These are phyloP conservation scores for Aspergillus asperescens DNA, from an alignment of 495 filamentous ascomycete species.

Conservation along the genomic window DNA sequence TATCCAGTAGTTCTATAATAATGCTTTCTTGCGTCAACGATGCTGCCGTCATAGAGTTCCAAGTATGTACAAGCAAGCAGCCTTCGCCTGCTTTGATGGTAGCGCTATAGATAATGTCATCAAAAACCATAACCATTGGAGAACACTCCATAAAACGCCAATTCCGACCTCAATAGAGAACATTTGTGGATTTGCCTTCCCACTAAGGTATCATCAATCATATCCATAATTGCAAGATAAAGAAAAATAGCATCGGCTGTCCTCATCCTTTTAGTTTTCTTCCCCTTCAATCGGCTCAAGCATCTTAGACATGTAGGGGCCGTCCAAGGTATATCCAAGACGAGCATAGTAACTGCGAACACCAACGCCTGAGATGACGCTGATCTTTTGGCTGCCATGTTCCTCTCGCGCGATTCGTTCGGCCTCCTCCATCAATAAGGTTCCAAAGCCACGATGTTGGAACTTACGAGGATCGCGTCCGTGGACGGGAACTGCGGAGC, in stretches of 20 bases:
- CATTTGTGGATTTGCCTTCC: constrained; percentile 6
- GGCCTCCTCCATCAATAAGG: constrained; percentile 94
- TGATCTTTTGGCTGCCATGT: constrained; percentile 88
- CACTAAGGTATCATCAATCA: constrained; percentile 13
- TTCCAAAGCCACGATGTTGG: constrained; percentile 97
- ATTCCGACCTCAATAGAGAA: not conserved
- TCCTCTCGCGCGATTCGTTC: constrained; percentile 91
- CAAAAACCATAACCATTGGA: not conserved
- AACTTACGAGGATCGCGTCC: constrained; percentile 91
- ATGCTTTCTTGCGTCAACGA: not conserved
- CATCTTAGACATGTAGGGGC: constrained; percentile 81
- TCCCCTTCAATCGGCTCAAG: constrained; percentile 45
- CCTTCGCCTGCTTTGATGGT: not conserved
- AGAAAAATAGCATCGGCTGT: not conserved
- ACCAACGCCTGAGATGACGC: constrained; percentile 91
- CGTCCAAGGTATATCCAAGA: constrained; percentile 88
- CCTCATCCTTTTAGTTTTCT: constrained; percentile 15
- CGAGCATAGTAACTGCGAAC: constrained; percentile 91
- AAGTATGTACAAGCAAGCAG: constrained; percentile 8
- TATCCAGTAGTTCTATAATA: not conserved
- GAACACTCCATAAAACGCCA: constrained; percentile 2
- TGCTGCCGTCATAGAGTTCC: not conserved
- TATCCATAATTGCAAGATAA: constrained; percentile 3
- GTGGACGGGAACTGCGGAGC: constrained; percentile 90
- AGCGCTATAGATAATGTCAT: not conserved